Conservation (phyloP, 345 rosid species). For the Kandelia obovata region DNA sequence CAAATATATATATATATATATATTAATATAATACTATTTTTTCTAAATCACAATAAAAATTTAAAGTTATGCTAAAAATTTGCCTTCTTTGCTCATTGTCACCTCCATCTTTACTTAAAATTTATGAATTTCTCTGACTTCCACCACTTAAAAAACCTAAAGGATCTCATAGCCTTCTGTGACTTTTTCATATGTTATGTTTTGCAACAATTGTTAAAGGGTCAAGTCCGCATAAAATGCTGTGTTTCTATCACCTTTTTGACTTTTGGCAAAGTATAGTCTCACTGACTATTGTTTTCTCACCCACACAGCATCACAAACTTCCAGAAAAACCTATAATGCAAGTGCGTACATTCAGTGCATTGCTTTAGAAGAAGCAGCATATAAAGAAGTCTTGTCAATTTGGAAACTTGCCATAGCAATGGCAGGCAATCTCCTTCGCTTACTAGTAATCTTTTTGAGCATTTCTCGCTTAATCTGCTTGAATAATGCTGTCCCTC, state of each 20-base stretch:
- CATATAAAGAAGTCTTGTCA: not conserved
- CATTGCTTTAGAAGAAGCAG: not conserved
- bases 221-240: not conserved
- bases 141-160: not conserved
- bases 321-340: not conserved
- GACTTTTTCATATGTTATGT: not conserved
- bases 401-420: not conserved
- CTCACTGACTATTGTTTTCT: not conserved
- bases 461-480: constrained; percentile 10
- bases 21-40: too few relatives aligned
- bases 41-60: too few relatives aligned
- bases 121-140: not conserved
- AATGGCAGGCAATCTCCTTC: constrained; percentile 10
- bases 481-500: constrained; percentile 17
- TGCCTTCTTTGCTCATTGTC: too few relatives aligned
- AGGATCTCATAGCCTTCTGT: not conserved
- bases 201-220: not conserved
- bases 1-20: too few relatives aligned
- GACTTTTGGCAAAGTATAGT: constrained; percentile 12
- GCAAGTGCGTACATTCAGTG: constrained; percentile 12
- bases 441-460: constrained; percentile 9
- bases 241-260: constrained; percentile 17
- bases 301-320: not conserved
- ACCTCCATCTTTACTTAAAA: not conserved
- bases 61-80: too few relatives aligned